These are phyloP conservation scores for Otatea glauca DNA, from an alignment of 176 grass and related monocot genomes.

Conservation along the genomic window DNA sequence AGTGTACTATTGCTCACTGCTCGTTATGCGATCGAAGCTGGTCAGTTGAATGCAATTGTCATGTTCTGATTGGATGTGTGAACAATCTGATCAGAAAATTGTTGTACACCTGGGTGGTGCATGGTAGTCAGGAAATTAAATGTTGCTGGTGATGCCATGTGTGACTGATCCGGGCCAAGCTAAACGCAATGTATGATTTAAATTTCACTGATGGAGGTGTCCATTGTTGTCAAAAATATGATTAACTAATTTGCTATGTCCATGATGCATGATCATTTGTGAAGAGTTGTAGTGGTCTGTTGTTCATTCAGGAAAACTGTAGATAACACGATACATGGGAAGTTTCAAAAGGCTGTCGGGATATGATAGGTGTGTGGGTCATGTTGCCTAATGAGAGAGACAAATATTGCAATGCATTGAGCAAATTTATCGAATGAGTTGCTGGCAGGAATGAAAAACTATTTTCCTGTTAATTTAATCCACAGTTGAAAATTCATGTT, in stretches of 20 bases:
- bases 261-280: background rate
- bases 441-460: background rate
- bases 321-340: background rate
- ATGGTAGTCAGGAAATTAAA: background rate
- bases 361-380: background rate
- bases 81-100: background rate
- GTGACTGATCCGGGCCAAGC: background rate
- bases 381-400: background rate
- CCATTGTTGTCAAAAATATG: background rate
- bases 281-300: background rate
- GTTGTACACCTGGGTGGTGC: background rate
- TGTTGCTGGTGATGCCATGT: background rate
- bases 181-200: background rate
- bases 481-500: background rate
- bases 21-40: slow-evolving; percentile 16
- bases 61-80: background rate
- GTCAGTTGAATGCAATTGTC: background rate
- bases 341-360: background rate
- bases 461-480: background rate
- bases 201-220: background rate
- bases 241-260: background rate
- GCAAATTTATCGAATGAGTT: background rate
- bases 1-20: background rate
- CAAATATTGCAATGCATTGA: background rate
- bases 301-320: slow-evolving; percentile 3